phyloP scores from a whole-genome alignment of 129 eudicot species.

The Lactuca sativa region DNA sequence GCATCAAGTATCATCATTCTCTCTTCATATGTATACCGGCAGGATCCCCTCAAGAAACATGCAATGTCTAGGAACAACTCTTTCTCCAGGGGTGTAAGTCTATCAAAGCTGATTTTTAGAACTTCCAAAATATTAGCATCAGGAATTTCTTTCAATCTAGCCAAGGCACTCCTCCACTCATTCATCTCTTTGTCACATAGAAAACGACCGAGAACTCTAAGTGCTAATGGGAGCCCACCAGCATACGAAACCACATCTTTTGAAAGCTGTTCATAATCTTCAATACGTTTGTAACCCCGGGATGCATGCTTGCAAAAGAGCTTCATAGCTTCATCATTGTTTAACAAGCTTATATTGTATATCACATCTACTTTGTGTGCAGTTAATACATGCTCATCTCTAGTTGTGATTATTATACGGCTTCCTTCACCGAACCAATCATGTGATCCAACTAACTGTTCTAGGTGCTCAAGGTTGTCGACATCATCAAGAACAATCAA shows the following conservation, averaged over 20 bases:
- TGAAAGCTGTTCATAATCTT: conserved; percentile 18
- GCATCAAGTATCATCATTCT: not conserved
- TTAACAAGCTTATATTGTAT: conserved; percentile 2
- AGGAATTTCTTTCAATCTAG: conserved; percentile 4
- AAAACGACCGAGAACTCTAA: conserved; percentile 26
- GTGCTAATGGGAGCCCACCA: conserved; percentile 30
- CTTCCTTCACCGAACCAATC: conserved; percentile 29
- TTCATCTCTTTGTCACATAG: conserved; percentile 11
- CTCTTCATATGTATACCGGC: not conserved
- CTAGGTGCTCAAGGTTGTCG: conserved; percentile 15
- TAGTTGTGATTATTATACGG: conserved; percentile 19
- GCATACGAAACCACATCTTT: conserved; percentile 9
- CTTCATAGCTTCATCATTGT: conserved; percentile 9
- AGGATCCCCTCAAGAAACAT: not conserved
- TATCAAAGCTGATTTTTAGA: conserved; percentile 22
- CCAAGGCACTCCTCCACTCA: conserved; percentile 20
- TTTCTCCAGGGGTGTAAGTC: conserved; percentile 10
- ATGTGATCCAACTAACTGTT: conserved; percentile 12
- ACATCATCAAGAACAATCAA: conserved; percentile 31
- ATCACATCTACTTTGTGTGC: conserved; percentile 1
- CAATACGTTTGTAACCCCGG: not conserved
- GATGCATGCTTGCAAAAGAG: conserved; percentile 22
- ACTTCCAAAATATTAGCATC: conserved; percentile 6
- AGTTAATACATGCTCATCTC: conserved; percentile 13
- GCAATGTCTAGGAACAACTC: conserved; percentile 33